Evolutionary conservation across 2,329 filamentous ascomycete genomes (phyloP).

Genomic region (Curvularia sp.): DNA sequence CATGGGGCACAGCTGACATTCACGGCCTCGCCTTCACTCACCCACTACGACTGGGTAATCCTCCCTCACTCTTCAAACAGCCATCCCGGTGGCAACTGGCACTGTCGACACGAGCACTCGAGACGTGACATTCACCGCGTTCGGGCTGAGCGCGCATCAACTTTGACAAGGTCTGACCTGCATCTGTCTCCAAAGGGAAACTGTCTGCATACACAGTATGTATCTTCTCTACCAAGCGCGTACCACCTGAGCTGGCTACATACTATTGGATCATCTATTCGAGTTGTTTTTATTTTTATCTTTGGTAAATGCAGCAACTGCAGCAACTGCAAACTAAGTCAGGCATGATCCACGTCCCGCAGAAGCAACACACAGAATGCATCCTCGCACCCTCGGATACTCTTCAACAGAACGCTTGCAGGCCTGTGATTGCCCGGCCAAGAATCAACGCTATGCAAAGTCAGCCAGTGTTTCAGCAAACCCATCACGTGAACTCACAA

Average conservation of each 20-base stretch:
- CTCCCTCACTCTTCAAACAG: conserved; percentile 22
- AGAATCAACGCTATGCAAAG: conserved; percentile 57
- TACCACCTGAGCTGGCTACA: conserved; percentile 12
- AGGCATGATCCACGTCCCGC: neutral
- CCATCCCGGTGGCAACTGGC: conserved; percentile 16
- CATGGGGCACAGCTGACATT: conserved; percentile 31
- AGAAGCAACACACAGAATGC: neutral
- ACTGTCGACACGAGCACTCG: conserved; percentile 24
- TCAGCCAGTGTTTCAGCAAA: conserved; percentile 30
- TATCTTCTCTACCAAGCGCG: conserved; percentile 12
- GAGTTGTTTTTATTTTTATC: conserved; percentile 6
- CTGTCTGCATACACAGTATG: conserved; percentile 30
- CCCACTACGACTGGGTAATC: conserved; percentile 24
- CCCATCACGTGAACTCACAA: conserved; percentile 64
- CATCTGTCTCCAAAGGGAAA: conserved; percentile 27
- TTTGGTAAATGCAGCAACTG: conserved; percentile 18
- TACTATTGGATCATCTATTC: conserved; percentile 3
- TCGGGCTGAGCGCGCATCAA: conserved; percentile 22
- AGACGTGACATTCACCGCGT: conserved; percentile 30
- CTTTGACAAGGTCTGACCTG: conserved; percentile 24
- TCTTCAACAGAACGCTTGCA: conserved; percentile 77
- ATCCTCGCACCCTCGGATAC: neutral
- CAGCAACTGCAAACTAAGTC: neutral
- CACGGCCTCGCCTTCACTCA: conserved; percentile 18
- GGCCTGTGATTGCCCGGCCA: conserved; percentile 64